Percentiles rank a stretch among this genome's conserved stretches.
These are phyloP conservation scores for Termitomyces eurrhizus DNA, from an alignment of 768 basidiomycete species.

Conservation along the genomic window DNA sequence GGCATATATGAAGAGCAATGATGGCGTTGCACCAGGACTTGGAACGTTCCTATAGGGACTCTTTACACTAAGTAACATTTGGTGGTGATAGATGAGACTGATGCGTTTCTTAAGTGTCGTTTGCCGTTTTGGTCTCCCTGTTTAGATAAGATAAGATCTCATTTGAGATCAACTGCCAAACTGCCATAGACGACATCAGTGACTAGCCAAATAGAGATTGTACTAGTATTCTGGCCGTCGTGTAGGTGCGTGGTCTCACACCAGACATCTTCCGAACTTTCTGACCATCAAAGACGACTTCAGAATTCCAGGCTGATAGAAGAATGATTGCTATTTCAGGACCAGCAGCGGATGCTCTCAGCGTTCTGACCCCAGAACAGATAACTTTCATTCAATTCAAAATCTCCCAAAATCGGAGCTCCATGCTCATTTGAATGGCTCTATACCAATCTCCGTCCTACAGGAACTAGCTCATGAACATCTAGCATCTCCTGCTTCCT, in stretches of 20 bases:
- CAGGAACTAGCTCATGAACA: slow-evolving; percentile 55
- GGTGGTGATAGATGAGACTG: neutral
- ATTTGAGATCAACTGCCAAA: too few species aligned
- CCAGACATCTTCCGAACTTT: neutral
- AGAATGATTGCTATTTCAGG: slow-evolving; percentile 28
- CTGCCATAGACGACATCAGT: too few species aligned
- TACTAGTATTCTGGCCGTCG: neutral
- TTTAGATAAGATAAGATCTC: too few species aligned
- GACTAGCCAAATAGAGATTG: neutral
- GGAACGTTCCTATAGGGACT: neutral
- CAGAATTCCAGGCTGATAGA: neutral
- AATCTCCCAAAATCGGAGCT: slow-evolving; percentile 77
- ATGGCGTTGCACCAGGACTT: neutral
- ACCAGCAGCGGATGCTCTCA: slow-evolving; percentile 48
- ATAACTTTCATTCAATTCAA: slow-evolving; percentile 57
- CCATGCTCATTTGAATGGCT: slow-evolving; percentile 84
- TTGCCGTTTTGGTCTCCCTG: too few species aligned
- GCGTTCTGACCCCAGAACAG: slow-evolving; percentile 47
- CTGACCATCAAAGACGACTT: neutral
- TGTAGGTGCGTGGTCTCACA: neutral
- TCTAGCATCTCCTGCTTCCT: slow-evolving; percentile 11
- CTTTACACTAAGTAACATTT: neutral
- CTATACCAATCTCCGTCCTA: slow-evolving; percentile 64
- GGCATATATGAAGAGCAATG: neutral
- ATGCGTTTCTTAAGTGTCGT: too few species aligned